Evolutionary conservation across 495 filamentous ascomycete species (phyloP), one percentile per base, ranked within the genome.

Genomic region (Penicillium lagena): DNA sequence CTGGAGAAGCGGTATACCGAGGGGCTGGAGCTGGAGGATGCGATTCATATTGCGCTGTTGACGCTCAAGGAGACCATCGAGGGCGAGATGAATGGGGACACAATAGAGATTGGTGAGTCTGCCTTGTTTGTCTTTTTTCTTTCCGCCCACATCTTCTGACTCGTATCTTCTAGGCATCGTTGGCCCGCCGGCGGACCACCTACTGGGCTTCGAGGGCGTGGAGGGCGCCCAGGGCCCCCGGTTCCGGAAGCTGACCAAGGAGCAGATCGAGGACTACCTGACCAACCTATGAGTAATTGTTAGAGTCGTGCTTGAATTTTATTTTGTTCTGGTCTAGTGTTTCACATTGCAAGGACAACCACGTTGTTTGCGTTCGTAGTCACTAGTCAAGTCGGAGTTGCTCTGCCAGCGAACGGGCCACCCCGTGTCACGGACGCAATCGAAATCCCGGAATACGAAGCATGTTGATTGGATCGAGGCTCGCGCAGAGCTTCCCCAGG

Each of bases 21-120:
- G 66, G 90, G 90, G 12, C 74, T 98, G 61, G 93, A 98, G 76
- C 72, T 99, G 47, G 93, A 99, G 69, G 93, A 99, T 70, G 93
- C 93, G 14, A 90, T 99, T 49, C 91, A 97, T 71, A 99, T 99
- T 76, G 93, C 93, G 39, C 78, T 99, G 42, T 71, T 97, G 64
- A 99, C 93, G 35, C 71, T 99, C 63, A 99, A 99, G 77, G 93
- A 99, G 78, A 95, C 90, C 27, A 97, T 97, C 53, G 93, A 96
- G 68, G 93, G 93, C 17, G 93, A 98, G 72, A 96, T 97, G 93
- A 97, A 88, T 59, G 93, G 93, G 39, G 94, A 97, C 67, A 97
- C 93, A 34, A 91, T 99, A 54, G 93, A 99, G 75, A 96, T 99
- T 58, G 91, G 91, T 91, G 59, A 69, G 84, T 55, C 50, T 37